A percentile compares a stretch with the other conserved stretches of the same genome.
These are phyloP conservation scores for Phanerochaete sordida DNA, from an alignment of 768 basidiomycete genomes.

Conservation along the genomic window DNA sequence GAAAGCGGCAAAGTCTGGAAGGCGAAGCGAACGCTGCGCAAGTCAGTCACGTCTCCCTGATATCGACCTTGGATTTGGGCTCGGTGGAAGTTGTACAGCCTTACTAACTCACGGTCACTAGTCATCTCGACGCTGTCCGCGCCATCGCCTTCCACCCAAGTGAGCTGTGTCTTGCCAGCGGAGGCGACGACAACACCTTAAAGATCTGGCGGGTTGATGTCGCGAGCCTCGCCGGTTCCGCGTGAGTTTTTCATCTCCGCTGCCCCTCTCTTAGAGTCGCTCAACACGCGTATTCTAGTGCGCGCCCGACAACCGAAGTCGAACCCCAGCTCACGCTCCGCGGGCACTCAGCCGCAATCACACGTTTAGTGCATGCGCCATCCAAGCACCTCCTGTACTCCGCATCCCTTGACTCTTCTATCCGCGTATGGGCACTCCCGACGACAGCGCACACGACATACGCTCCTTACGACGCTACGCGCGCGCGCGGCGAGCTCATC, in stretches of 20 bases:
- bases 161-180: constrained; percentile 85
- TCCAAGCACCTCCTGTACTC: constrained; percentile 80
- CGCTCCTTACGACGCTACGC: constrained; percentile 81
- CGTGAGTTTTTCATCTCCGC: constrained; percentile 47
- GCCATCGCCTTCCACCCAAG: constrained; percentile 87
- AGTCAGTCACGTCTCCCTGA: constrained; percentile 49
- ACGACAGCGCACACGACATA: constrained; percentile 79
- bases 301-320: constrained; percentile 75
- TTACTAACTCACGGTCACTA: constrained; percentile 29
- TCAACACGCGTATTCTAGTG: constrained; percentile 35
- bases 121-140: constrained; percentile 92
- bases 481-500: constrained; percentile 74
- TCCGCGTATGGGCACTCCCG: constrained; percentile 88
- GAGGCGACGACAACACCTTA: constrained; percentile 91
- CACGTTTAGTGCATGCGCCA: constrained; percentile 77
- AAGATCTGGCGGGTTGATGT: constrained; percentile 95
- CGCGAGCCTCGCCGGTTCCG: constrained; percentile 65
- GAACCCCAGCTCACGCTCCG: constrained; percentile 93
- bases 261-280: background rate
- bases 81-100: background rate
- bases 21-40: constrained; percentile 81
- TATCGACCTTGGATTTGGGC: background rate
- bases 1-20: constrained; percentile 80
- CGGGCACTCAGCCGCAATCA: constrained; percentile 90
- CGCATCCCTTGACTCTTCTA: constrained; percentile 89